These are phyloP conservation scores for Tetragonia tetragonoides DNA, from an alignment of 148 eudicot genomes.

Conservation along the genomic window DNA sequence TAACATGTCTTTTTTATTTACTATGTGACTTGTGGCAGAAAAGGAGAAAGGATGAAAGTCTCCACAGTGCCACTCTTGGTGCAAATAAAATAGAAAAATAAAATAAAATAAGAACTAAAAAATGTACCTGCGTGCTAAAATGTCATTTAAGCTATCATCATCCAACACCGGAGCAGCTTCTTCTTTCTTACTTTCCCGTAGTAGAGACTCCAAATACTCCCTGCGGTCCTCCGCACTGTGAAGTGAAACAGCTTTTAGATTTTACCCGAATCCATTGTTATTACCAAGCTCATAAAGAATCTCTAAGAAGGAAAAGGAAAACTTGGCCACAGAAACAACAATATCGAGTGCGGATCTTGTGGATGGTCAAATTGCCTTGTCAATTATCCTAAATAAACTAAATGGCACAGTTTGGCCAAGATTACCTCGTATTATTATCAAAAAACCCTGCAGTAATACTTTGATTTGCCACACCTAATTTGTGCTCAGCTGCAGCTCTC, in stretches of 20 bases:
- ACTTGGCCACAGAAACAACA: background rate
- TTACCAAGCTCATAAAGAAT: background rate
- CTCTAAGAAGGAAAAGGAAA: background rate
- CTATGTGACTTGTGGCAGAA: no score
- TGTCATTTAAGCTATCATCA: slow-evolving; percentile 89
- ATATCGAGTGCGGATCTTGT: background rate
- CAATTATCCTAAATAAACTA: background rate
- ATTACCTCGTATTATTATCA: slow-evolving; percentile 93
- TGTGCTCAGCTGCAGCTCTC: slow-evolving; percentile 98
- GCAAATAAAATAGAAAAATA: no score
- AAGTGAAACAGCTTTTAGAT: slow-evolving; percentile 12
- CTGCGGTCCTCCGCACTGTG: slow-evolving; percentile 97
- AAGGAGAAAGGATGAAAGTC: no score
- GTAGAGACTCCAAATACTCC: slow-evolving; percentile 91
- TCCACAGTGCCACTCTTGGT: no score
- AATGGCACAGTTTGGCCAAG: background rate
- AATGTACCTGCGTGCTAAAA: slow-evolving; percentile 86
- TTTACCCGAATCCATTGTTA: background rate
- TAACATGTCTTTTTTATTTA: no score
- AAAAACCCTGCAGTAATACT: slow-evolving; percentile 99
- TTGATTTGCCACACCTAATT: slow-evolving; percentile 98
- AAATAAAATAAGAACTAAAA: no score
- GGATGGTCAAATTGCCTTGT: background rate
- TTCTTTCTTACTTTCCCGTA: slow-evolving; percentile 95
- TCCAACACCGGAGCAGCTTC: slow-evolving; percentile 92